phyloP scores from a whole-genome alignment of 345 rosid genomes.

The Abelmoschus esculentus region DNA sequence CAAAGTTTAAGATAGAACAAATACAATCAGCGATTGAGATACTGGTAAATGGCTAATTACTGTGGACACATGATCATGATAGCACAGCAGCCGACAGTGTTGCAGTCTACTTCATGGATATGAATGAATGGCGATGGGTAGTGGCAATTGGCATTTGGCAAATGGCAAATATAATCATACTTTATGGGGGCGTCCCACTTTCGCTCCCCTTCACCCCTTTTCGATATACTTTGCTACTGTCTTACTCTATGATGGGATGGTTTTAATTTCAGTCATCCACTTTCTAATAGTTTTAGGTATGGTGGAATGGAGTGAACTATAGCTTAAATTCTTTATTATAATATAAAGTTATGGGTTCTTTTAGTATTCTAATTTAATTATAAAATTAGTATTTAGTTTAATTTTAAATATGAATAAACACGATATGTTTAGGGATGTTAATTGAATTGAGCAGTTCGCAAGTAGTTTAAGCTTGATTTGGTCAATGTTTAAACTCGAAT shows the following conservation, averaged over 20 bases:
- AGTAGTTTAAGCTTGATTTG: no score
- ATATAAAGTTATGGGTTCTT: neutral
- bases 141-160: no score
- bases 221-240: neutral
- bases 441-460: no score
- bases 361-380: no score
- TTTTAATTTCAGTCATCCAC: neutral
- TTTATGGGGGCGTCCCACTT: slow-evolving; percentile 1
- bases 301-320: no score
- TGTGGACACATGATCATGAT: neutral
- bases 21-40: no score
- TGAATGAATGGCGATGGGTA: neutral
- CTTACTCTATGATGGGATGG: neutral
- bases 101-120: neutral
- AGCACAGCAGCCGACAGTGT: neutral
- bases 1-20: no score
- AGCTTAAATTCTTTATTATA: neutral
- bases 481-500: no score
- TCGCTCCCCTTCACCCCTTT: neutral
- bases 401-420: no score
- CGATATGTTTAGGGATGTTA: no score
- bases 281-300: neutral
- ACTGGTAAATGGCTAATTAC: no score
- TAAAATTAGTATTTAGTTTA: neutral
- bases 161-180: neutral